Evolutionary conservation across 345 rosid genomes (phyloP).

Genomic region (Litchi chinensis): DNA sequence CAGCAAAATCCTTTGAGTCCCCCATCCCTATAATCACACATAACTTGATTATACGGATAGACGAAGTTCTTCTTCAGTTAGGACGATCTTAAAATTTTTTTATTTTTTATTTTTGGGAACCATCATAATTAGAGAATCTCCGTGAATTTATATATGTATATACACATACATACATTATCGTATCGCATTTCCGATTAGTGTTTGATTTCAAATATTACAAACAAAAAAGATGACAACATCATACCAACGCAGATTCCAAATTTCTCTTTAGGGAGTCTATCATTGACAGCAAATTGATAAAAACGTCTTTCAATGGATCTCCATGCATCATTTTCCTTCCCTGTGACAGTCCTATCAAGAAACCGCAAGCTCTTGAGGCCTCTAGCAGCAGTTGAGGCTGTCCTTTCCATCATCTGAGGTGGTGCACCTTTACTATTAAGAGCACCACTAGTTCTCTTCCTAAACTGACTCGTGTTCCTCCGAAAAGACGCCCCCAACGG

Average conservation of each 20-base stretch:
- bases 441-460: not conserved
- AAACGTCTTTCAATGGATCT: constrained; percentile 76
- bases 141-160: not conserved
- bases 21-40: constrained; percentile 57
- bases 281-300: constrained; percentile 60
- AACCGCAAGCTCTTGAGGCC: constrained; percentile 83
- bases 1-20: constrained; percentile 84
- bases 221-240: not conserved
- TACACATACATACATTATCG: not conserved
- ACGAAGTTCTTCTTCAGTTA: too few species aligned
- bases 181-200: too few species aligned
- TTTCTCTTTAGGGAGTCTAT: constrained; percentile 58
- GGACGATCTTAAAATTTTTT: too few species aligned
- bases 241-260: constrained; percentile 84
- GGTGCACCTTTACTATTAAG: not conserved
- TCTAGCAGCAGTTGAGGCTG: constrained; percentile 63
- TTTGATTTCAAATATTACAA: too few species aligned
- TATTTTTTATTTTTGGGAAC: too few species aligned
- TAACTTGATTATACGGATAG: too few species aligned
- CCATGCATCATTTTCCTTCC: constrained; percentile 86
- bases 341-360: constrained; percentile 72
- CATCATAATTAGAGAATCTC: not conserved
- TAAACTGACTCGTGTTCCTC: constrained; percentile 37
- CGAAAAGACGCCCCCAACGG: constrained; percentile 35
- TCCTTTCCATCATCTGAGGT: constrained; percentile 40